Percentiles rank a stretch among this genome's conserved stretches.
Conservation (phyloP, 352 stramenopile genomes). For the Phytophthora pisi region DNA sequence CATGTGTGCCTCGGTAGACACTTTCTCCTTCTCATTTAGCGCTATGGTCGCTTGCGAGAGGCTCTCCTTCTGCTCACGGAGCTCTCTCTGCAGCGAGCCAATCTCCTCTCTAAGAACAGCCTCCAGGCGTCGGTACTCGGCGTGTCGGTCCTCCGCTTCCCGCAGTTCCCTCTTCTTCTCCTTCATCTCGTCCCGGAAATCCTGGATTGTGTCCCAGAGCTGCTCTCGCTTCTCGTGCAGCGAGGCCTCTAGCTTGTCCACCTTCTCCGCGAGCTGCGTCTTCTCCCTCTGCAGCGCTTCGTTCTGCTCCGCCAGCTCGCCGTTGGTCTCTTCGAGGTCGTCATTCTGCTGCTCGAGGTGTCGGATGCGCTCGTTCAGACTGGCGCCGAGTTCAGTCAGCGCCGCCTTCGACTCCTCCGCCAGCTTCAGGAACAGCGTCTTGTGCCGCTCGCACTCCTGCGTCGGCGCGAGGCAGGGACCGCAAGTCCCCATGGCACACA, state of each 20-base stretch:
- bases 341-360: constrained; percentile 12
- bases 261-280: background rate
- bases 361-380: constrained; percentile 2
- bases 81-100: background rate
- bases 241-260: constrained; percentile 2
- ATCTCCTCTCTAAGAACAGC: constrained; percentile 3
- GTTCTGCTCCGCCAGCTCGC: background rate
- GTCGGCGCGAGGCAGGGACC: background rate
- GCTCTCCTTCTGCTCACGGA: background rate
- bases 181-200: constrained; percentile 9
- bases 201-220: constrained; percentile 12
- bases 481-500: background rate
- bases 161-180: constrained; percentile 15
- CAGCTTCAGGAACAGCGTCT: constrained; percentile 4
- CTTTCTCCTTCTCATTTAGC: background rate
- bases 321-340: constrained; percentile 6
- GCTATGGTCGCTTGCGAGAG: background rate
- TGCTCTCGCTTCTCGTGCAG: constrained; percentile 14
- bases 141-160: constrained; percentile 3
- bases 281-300: constrained; percentile 8
- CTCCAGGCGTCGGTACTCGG: constrained; percentile 6
- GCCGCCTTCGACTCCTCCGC: constrained; percentile 4
- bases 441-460: constrained; percentile 10
- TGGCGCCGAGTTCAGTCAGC: background rate
- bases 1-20: background rate